Percentiles rank a stretch among this genome's conserved stretches.
Conservation (phyloP, 192 early-diverging fungal species). For the Jimgerdemannia lactiflua region DNA sequence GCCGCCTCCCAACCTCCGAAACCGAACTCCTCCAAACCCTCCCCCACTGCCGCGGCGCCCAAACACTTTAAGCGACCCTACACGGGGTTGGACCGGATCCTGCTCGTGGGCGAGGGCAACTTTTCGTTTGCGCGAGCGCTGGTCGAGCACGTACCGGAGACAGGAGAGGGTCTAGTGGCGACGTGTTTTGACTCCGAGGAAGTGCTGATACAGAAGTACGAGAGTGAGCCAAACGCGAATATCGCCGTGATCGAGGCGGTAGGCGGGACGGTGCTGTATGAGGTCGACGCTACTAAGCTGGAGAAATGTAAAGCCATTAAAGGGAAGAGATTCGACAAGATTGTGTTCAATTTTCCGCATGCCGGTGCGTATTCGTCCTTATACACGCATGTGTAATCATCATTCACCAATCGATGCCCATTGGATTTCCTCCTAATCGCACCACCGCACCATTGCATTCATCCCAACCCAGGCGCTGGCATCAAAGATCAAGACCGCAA, state of each 20-base stretch:
- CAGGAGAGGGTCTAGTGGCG: conserved; percentile 61
- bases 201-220: conserved; percentile 74
- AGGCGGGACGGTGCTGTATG: conserved; percentile 70
- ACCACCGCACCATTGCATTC: not conserved
- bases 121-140: conserved; percentile 86
- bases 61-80: not conserved
- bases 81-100: conserved; percentile 47
- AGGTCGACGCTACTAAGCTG: conserved; percentile 77
- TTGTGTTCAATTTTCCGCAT: conserved; percentile 98
- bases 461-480: conserved; percentile 54
- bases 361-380: conserved; percentile 49
- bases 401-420: not conserved
- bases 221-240: conserved; percentile 61
- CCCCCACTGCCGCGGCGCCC: not conserved
- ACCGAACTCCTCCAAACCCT: not conserved
- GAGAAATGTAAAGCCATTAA: conserved; percentile 54
- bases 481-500: conserved; percentile 94
- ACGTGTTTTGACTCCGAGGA: conserved; percentile 74
- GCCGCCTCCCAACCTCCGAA: not conserved
- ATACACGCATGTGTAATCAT: not conserved
- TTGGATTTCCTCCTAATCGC: not conserved
- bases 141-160: conserved; percentile 48
- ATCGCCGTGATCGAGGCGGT: conserved; percentile 56
- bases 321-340: conserved; percentile 64
- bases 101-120: conserved; percentile 91